Conservation (phyloP, 2,329 filamentous ascomycete species). For the Trichoderma citrinoviride region DNA sequence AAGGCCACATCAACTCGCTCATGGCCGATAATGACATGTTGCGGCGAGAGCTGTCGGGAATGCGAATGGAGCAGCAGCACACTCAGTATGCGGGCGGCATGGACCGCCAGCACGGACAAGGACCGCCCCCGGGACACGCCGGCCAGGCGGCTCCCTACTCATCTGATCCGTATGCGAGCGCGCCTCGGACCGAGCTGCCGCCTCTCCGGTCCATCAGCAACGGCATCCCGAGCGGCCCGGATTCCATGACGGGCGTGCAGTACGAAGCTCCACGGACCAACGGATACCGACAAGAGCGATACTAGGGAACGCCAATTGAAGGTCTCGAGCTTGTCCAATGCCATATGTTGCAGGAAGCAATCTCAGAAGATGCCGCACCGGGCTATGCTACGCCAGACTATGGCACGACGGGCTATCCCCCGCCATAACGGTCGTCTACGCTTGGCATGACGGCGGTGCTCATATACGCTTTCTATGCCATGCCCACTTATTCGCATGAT, state of each 20-base stretch:
- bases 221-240: constrained; percentile 45
- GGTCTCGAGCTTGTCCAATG: not conserved
- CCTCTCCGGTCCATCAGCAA: constrained; percentile 54
- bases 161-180: constrained; percentile 33
- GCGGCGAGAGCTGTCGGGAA: constrained; percentile 47
- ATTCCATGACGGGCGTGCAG: constrained; percentile 66
- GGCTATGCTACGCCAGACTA: no score
- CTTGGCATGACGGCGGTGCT: constrained; percentile 8
- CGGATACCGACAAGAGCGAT: constrained; percentile 46
- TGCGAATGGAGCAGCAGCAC: constrained; percentile 44
- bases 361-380: not conserved
- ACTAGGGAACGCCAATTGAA: constrained; percentile 27
- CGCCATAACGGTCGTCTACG: not conserved
- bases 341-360: not conserved
- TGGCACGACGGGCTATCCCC: no score
- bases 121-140: constrained; percentile 28
- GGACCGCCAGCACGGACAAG: constrained; percentile 28
- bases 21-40: constrained; percentile 47
- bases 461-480: constrained; percentile 13
- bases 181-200: constrained; percentile 51
- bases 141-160: constrained; percentile 30
- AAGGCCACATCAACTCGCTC: constrained; percentile 44
- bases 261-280: constrained; percentile 53
- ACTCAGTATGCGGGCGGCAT: constrained; percentile 45
- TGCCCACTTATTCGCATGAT: constrained; percentile 20